These are phyloP conservation scores for Earliella scabrosa DNA, from an alignment of 1,284 basidiomycete genomes.

Conservation along the genomic window DNA sequence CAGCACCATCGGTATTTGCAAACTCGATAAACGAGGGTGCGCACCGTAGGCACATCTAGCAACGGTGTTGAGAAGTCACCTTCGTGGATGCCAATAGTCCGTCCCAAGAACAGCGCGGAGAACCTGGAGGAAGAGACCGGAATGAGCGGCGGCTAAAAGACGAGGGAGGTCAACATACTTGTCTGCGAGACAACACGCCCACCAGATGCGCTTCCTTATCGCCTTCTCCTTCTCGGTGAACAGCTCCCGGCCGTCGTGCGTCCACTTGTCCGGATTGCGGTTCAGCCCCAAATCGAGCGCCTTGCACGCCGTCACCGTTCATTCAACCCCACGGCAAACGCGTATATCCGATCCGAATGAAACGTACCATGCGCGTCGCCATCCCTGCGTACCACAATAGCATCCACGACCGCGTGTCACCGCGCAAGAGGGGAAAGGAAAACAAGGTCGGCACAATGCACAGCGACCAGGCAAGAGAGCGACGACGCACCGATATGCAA, in stretches of 20 bases:
- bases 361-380: slow-evolving; percentile 73
- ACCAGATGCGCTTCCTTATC: slow-evolving; percentile 82
- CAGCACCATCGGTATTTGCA: background rate
- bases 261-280: slow-evolving; percentile 79
- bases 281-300: slow-evolving; percentile 87
- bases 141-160: background rate
- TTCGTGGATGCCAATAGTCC: slow-evolving; percentile 74
- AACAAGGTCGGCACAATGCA: no score
- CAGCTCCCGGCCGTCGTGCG: slow-evolving; percentile 59
- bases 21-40: slow-evolving; percentile 10
- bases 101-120: slow-evolving; percentile 39
- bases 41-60: slow-evolving; percentile 59
- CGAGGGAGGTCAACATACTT: slow-evolving; percentile 48
- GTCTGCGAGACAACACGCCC: slow-evolving; percentile 77
- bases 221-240: slow-evolving; percentile 76
- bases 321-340: background rate
- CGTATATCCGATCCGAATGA: background rate
- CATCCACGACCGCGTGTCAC: background rate
- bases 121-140: slow-evolving; percentile 24
- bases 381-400: slow-evolving; percentile 51
- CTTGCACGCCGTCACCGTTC: slow-evolving; percentile 40
- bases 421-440: background rate
- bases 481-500: slow-evolving; percentile 66
- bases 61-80: slow-evolving; percentile 76
- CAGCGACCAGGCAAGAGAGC: background rate